Base-by-base conservation (phyloP, 2,329 filamentous ascomycete genomes). In the Paraphoma sp. region DNA sequence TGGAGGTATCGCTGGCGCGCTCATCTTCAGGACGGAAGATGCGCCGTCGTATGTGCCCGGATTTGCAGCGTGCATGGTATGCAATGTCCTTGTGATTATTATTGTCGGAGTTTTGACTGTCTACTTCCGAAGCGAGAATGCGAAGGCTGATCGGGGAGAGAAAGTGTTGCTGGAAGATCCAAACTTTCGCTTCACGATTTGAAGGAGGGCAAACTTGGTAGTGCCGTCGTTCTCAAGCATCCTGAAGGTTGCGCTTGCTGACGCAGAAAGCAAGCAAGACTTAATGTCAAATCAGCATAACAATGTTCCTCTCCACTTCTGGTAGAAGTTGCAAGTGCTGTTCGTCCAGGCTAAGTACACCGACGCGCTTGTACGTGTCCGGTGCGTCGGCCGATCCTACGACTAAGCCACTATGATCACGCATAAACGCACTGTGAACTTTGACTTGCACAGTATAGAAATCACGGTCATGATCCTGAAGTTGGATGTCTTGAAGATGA, bases 21-120 rank as follows among this genome's bases (percentile, higher is more conserved):
- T 69, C 29, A 69, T 69, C 29, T 69, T 68, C 59, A 56, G 66
- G 12, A 63, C 61, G 3, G 55, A 64, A 48, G 66, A 69, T 54
- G 63, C 61, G 16, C 64, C 64, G 0, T 60, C 48, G 4, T 69
- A 66, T 51, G 51, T 66, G 2, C 63, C 64, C 4, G 66, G 67
- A 1, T 67, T 68, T 36, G 60, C 62, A 9, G 62, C 67, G 3
- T 69, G 67, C 30, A 69, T 70, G 50, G 56, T 51, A 12, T 67
- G 63, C 48, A 68, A 66, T 45, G 63, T 67, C 0, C 42, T 68
- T 6, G 58, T 63, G 41, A 67, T 69, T 1, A n/a, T 64, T 9
- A 57, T 55, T 16, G 62, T 64, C 2, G 51, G 30, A 1, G 29
- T 64, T 1, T 53, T 68, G 54, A 68, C 67, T 3, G 10, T 62